Base-by-base conservation (phyloP, 345 rosid genomes). In the Geranium rotundifolium region DNA sequence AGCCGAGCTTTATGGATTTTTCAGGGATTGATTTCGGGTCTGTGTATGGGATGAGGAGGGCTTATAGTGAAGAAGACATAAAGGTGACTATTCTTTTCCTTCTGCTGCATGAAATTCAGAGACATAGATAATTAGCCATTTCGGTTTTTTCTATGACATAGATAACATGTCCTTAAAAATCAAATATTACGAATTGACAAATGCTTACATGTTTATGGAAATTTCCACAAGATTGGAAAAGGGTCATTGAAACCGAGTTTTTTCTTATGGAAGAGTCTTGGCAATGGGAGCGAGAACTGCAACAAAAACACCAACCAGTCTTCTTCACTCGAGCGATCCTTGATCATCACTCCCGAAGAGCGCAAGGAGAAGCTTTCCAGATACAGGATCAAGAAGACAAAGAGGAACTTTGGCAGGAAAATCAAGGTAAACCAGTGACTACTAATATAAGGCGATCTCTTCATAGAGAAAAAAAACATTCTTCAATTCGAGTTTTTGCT, bases 321-420 rank as follows among this genome's bases (percentile, higher is more conserved):
- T 80, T 87, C 97, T 75, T 83, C 86, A 19, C 65, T 71, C 15
- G 89, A 86, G 60, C 82, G 63, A 59, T 81, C 82, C 34, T 29
- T 79, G 65, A 74, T 80, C 72, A 86, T 69, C 71, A 69, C 76
- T 34, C 29, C 85, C 0, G 97, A 95, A 76, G 95, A 79, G 56
- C 96, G 99, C 20, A 82, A 74, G 77, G 95, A 90, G 75, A 88
- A 95, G 92, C 96, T 95, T 70, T 95, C 95, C 3, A 77, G 99
- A 70, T 95, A 95, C 89, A 80, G 88, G 71, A 85, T 82, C 65
- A 95, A 95, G 93, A 95, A 86, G 82, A 79, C 86, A 57, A 90
- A 80, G 84, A 81, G 99, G 73, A 90, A 95, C 77, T 95, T 95
- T 59, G 96, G 99, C 65, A 83, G 99, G 71, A 95, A 84, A 76